Conservation (phyloP, 805 yeast species). For the Nematodospora valgi region DNA sequence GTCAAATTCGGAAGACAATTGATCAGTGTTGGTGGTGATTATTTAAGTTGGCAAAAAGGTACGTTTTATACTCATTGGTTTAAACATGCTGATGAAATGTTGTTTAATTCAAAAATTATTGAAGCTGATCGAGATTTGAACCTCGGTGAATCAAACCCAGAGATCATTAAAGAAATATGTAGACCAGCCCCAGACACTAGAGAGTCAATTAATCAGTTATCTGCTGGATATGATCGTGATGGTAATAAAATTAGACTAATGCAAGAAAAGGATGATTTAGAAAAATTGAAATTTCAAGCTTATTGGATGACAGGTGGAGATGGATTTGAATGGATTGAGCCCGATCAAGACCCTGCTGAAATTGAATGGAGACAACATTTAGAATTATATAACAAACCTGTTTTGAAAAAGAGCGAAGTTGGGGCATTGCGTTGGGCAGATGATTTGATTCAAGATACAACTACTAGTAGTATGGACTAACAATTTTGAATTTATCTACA, state of each 20-base stretch:
- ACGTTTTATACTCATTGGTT: slow-evolving; percentile 63
- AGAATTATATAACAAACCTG: slow-evolving; percentile 18
- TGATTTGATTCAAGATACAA: slow-evolving; percentile 22
- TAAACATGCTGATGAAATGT: slow-evolving; percentile 63
- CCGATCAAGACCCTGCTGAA: slow-evolving; percentile 87
- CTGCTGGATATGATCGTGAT: slow-evolving; percentile 33
- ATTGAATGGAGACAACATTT: slow-evolving; percentile 38
- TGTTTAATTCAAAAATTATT: slow-evolving; percentile 60
- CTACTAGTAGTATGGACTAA: background rate
- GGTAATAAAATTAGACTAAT: slow-evolving; percentile 39
- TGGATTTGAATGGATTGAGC: slow-evolving; percentile 86
- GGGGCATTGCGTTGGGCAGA: slow-evolving; percentile 39
- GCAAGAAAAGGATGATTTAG: slow-evolving; percentile 51
- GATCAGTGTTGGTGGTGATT: slow-evolving; percentile 44
- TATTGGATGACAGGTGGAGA: slow-evolving; percentile 88
- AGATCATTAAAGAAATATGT: slow-evolving; percentile 36
- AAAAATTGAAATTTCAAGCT: slow-evolving; percentile 68
- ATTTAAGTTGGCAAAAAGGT: slow-evolving; percentile 61
- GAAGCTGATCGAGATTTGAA: slow-evolving; percentile 60
- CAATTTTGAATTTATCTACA: too few relatives aligned
- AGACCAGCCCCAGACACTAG: slow-evolving; percentile 27
- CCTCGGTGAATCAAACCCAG: slow-evolving; percentile 36
- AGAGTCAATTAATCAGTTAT: slow-evolving; percentile 11
- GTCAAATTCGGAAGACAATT: slow-evolving; percentile 40
- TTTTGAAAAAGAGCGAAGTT: slow-evolving; percentile 13